phyloP scores from a whole-genome alignment of 2,329 filamentous ascomycete genomes.

The Cladosporium oxysporum region DNA sequence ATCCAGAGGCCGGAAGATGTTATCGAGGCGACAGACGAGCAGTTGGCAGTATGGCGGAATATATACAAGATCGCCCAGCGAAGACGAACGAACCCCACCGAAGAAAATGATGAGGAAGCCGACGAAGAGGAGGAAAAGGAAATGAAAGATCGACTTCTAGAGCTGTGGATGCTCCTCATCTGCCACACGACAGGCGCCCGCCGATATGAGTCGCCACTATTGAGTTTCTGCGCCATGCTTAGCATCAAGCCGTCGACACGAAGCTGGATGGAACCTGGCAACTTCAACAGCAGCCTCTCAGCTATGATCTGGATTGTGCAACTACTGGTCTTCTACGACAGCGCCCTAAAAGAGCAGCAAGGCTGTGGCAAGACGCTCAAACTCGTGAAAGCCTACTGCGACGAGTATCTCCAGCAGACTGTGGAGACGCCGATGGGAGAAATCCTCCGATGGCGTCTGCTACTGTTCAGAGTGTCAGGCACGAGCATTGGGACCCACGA shows the following conservation, averaged over 20 bases:
- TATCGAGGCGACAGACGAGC: neutral
- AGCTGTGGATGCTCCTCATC: too few relatives aligned
- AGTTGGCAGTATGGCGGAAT: too few relatives aligned
- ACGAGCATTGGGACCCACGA: too few relatives aligned
- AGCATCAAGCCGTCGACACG: too few relatives aligned
- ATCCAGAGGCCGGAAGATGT: neutral
- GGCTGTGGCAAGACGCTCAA: slow-evolving; percentile 19
- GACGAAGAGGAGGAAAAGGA: too few relatives aligned
- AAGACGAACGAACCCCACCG: too few relatives aligned
- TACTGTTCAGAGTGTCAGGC: slow-evolving; percentile 20
- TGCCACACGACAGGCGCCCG: too few relatives aligned
- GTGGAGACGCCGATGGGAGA: slow-evolving; percentile 23
- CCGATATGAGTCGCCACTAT: too few relatives aligned
- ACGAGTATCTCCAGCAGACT: slow-evolving; percentile 17
- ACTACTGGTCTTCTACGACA: slow-evolving; percentile 22
- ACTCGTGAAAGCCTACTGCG: slow-evolving; percentile 16
- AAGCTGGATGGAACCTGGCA: slow-evolving; percentile 22
- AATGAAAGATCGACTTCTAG: too few relatives aligned
- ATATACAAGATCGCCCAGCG: too few relatives aligned
- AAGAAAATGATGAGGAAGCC: too few relatives aligned
- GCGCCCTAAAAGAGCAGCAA: slow-evolving; percentile 14
- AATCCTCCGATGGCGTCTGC: slow-evolving; percentile 21
- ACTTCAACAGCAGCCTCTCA: slow-evolving; percentile 23
- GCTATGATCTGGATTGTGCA: slow-evolving; percentile 21
- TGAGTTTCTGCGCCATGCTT: too few relatives aligned